phyloP scores from a whole-genome alignment of 2,329 filamentous ascomycete species.

The Leptodontidium sp. region DNA sequence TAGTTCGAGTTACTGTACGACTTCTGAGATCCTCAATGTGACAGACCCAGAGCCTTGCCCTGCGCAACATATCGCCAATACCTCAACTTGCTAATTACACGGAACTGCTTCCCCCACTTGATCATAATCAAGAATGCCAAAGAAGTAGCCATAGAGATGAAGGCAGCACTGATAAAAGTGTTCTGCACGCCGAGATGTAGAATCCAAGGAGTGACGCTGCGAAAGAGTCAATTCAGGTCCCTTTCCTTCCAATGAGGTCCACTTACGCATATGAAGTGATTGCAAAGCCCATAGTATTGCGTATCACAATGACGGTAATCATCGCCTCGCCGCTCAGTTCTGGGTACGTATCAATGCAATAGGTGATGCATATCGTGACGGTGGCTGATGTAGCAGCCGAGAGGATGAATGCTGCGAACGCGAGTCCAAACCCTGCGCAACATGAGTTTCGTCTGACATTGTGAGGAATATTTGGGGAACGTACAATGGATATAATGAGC shows the following conservation, averaged over 20 bases:
- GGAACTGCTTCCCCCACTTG: slow-evolving; percentile 42
- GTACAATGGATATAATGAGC: slow-evolving; percentile 51
- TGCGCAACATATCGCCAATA: slow-evolving; percentile 20
- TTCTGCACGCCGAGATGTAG: slow-evolving; percentile 51
- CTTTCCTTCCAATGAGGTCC: not conserved
- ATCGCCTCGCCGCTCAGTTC: slow-evolving; percentile 56
- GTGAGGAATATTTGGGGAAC: not conserved
- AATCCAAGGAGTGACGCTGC: slow-evolving; percentile 52
- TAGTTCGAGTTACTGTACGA: not conserved
- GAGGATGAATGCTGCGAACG: slow-evolving; percentile 49
- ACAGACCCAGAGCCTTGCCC: slow-evolving; percentile 6
- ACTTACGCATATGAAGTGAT: slow-evolving; percentile 54
- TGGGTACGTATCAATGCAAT: slow-evolving; percentile 56
- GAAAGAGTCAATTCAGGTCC: not conserved
- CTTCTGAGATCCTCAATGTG: not conserved
- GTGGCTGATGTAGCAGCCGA: slow-evolving; percentile 48
- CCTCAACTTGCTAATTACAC: slow-evolving; percentile 8
- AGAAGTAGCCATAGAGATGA: slow-evolving; percentile 44
- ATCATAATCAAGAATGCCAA: slow-evolving; percentile 46
- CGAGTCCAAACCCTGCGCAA: slow-evolving; percentile 49
- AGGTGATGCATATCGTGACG: slow-evolving; percentile 52
- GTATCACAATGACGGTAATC: slow-evolving; percentile 54
- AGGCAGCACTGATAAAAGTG: slow-evolving; percentile 52
- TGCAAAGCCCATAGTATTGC: slow-evolving; percentile 58
- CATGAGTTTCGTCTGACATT: not conserved